Evolutionary conservation across 2,329 filamentous ascomycete genomes (phyloP).

Genomic region (Chaetomiaceae sp.): DNA sequence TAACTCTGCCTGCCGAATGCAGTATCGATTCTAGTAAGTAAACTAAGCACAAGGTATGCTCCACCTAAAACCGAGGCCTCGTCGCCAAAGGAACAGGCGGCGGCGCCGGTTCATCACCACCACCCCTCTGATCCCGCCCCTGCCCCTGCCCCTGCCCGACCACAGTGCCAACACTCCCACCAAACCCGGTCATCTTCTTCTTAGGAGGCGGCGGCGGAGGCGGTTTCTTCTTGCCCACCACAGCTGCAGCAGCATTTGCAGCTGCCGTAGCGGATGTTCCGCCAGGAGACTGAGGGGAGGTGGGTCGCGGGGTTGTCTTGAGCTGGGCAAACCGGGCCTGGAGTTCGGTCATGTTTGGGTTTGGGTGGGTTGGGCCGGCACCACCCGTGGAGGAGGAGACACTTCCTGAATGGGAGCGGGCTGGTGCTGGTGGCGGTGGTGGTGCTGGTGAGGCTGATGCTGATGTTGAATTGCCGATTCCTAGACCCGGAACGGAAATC

Average conservation of each 20-base stretch:
- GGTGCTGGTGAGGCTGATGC: conserved; percentile 19
- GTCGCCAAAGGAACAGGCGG: conserved; percentile 46
- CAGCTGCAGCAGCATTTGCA: conserved; percentile 9
- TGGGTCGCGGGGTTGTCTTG: too few species aligned
- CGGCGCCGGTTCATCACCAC: conserved; percentile 30
- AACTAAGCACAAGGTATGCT: too few species aligned
- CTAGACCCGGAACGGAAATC: conserved; percentile 71
- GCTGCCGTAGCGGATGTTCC: not conserved
- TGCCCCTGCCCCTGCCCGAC: not conserved
- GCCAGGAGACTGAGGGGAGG: conserved; percentile 43
- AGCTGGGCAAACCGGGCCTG: conserved; percentile 52
- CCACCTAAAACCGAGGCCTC: conserved; percentile 22
- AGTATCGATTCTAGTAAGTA: too few species aligned
- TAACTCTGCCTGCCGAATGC: too few species aligned
- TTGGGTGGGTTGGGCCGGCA: conserved; percentile 10
- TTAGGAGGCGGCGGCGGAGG: conserved; percentile 48
- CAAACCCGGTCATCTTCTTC: conserved; percentile 43
- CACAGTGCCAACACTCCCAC: conserved; percentile 6
- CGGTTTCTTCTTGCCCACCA: conserved; percentile 49
- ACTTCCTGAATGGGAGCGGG: not conserved
- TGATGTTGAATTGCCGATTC: conserved; percentile 44
- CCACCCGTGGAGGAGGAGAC: too few species aligned
- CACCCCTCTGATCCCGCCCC: not conserved
- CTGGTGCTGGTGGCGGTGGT: conserved; percentile 20
- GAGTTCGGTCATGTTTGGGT: conserved; percentile 55